A percentile compares a stretch with the other conserved stretches of the same genome.
Conservation (phyloP, 1,139 yeast genomes). For the Saccharomyces hybrid region DNA sequence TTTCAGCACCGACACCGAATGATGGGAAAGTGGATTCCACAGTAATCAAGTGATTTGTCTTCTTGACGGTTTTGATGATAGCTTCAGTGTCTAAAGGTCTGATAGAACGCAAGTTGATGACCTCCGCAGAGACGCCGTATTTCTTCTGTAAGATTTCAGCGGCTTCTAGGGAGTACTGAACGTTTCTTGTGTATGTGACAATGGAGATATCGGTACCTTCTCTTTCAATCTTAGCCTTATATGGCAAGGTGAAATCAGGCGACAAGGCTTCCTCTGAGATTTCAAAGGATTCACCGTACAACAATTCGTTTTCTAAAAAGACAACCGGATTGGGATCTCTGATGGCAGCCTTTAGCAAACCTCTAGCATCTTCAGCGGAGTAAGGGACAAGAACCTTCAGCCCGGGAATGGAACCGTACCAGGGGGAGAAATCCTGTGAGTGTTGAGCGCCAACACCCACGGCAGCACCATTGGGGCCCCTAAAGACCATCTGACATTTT, state of each 20-base stretch:
- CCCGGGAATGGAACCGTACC: constrained; percentile 99
- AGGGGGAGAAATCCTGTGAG: constrained; percentile 93
- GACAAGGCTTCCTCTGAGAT: constrained; percentile 83
- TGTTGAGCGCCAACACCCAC: constrained; percentile 99
- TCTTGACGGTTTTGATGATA: constrained; percentile 81
- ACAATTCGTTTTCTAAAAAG: constrained; percentile 89
- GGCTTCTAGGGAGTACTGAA: constrained; percentile 77
- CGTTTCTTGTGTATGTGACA: constrained; percentile 88
- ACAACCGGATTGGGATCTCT: constrained; percentile 98
- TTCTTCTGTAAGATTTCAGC: constrained; percentile 80
- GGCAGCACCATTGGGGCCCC: constrained; percentile 99
- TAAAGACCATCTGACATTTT: constrained; percentile 92
- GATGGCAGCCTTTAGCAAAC: constrained; percentile 89
- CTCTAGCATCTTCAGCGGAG: constrained; percentile 94
- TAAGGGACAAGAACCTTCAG: constrained; percentile 93
- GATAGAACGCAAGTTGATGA: constrained; percentile 89
- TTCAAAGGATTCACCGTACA: constrained; percentile 88
- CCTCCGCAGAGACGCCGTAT: constrained; percentile 87
- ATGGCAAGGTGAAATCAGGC: constrained; percentile 84
- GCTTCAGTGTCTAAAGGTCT: constrained; percentile 92
- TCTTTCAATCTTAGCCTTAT: constrained; percentile 89
- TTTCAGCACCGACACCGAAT: constrained; percentile 97
- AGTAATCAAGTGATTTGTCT: constrained; percentile 92
- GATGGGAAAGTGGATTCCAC: constrained; percentile 98
- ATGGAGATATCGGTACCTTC: constrained; percentile 87